Conservation (phyloP, 768 basidiomycete species). For the Collybia nuda region DNA sequence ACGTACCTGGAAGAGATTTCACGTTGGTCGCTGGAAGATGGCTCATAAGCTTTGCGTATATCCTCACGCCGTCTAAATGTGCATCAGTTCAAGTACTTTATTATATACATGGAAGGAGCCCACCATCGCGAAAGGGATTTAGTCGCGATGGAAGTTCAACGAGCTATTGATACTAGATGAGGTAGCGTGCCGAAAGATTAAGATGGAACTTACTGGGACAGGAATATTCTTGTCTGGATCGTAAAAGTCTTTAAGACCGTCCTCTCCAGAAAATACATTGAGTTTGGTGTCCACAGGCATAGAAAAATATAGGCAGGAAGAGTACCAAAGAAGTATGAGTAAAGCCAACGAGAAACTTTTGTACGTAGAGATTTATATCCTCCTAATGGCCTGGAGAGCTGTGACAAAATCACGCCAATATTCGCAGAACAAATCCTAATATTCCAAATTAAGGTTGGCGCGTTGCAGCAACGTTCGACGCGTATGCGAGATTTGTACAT, state of each 20-base stretch:
- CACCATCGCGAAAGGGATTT: slow-evolving; percentile 17
- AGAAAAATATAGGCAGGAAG: background rate
- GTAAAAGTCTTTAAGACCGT: slow-evolving; percentile 16
- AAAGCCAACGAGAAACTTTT: background rate
- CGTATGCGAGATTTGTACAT: too few species aligned
- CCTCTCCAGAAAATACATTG: slow-evolving; percentile 21
- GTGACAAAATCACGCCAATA: too few species aligned
- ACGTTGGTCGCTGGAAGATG: slow-evolving; percentile 21
- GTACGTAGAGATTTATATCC: too few species aligned
- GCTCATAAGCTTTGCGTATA: slow-evolving; percentile 21
- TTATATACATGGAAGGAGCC: too few species aligned
- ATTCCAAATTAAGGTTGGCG: too few species aligned
- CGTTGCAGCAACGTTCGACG: too few species aligned
- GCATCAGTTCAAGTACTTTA: background rate
- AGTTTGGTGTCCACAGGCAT: slow-evolving; percentile 16
- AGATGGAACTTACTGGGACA: slow-evolving; percentile 13
- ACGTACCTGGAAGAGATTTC: slow-evolving; percentile 19
- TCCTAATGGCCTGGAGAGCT: too few species aligned
- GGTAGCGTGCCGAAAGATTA: background rate
- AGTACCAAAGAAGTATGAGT: background rate
- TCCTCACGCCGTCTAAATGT: slow-evolving; percentile 16
- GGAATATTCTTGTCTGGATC: slow-evolving; percentile 18
- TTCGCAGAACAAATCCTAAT: too few species aligned
- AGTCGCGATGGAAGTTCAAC: slow-evolving; percentile 19
- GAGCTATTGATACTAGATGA: slow-evolving; percentile 7